A percentile compares a stretch with the other conserved stretches of the same genome.
Evolutionary conservation across 106 monocot species (phyloP).

Genomic region (Hemerocallis citrina): DNA sequence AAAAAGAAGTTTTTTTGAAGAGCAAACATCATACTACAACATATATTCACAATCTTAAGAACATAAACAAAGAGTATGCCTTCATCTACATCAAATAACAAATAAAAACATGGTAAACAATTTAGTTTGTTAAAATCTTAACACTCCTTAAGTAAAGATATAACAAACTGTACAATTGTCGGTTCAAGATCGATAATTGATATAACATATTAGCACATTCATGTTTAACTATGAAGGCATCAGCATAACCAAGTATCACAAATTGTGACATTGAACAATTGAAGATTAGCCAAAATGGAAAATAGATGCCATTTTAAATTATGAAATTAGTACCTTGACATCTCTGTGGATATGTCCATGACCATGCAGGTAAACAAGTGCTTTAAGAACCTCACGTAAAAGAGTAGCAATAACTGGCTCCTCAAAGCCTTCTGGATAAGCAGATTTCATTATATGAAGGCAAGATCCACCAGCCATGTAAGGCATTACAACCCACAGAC

Average conservation of each 20-base stretch:
- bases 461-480: constrained; percentile 93
- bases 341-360: constrained; percentile 96
- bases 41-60: too few relatives aligned
- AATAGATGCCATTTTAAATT: not conserved
- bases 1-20: too few relatives aligned
- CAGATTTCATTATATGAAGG: constrained; percentile 88
- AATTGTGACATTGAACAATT: not conserved
- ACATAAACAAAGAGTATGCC: too few relatives aligned
- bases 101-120: too few relatives aligned
- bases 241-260: not conserved
- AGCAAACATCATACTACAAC: too few relatives aligned
- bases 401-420: constrained; percentile 86
- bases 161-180: too few relatives aligned
- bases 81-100: too few relatives aligned
- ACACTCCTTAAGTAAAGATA: too few relatives aligned
- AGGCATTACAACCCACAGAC: constrained; percentile 96
- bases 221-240: not conserved
- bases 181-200: too few relatives aligned
- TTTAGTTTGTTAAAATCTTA: too few relatives aligned
- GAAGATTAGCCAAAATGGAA: not conserved
- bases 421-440: constrained; percentile 87
- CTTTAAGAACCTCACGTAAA: constrained; percentile 85
- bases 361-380: constrained; percentile 86
- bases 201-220: too few relatives aligned
- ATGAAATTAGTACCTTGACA: constrained; percentile 64